A percentile compares a stretch with the other conserved stretches of the same genome.
Evolutionary conservation across 768 basidiomycete genomes (phyloP).

Genomic region (Lactifluus hygrophoroides): DNA sequence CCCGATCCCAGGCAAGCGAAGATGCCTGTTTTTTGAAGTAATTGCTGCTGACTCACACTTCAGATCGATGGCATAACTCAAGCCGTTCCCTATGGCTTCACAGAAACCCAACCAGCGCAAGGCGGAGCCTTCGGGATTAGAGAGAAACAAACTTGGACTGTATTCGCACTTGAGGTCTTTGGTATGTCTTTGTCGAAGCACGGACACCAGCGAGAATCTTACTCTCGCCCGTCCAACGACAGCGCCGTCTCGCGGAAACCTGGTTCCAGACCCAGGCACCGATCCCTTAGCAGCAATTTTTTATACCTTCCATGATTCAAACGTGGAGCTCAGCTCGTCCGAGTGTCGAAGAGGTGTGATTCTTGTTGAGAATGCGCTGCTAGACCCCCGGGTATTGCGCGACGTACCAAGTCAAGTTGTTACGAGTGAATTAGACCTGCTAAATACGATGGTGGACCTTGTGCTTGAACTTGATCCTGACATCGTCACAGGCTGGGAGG

Average conservation of each 20-base stretch:
- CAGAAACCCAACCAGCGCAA: conserved; percentile 42
- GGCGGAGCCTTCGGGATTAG: conserved; percentile 32
- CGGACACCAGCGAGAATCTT: not conserved
- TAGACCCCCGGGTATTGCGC: conserved; percentile 37
- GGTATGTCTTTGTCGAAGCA: conserved; percentile 37
- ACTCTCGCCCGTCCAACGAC: not conserved
- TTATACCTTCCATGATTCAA: conserved; percentile 58
- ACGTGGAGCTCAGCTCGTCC: conserved; percentile 26
- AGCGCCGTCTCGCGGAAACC: conserved; percentile 43
- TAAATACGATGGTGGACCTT: conserved; percentile 69
- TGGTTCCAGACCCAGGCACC: conserved; percentile 55
- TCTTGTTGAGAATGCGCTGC: conserved; percentile 35
- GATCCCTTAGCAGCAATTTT: conserved; percentile 65
- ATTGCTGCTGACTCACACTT: not conserved
- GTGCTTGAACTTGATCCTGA: conserved; percentile 82
- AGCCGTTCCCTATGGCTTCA: conserved; percentile 57
- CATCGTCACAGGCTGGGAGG: conserved; percentile 86
- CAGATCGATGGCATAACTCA: conserved; percentile 75
- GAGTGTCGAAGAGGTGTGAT: conserved; percentile 42
- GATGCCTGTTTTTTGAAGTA: not conserved
- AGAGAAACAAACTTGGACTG: conserved; percentile 64
- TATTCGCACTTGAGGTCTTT: conserved; percentile 79
- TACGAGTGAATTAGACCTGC: conserved; percentile 64
- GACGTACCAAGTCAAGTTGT: conserved; percentile 44
- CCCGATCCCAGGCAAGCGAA: conserved; percentile 45